These are phyloP conservation scores for Colletotrichum paranaense DNA, from an alignment of 2,329 filamentous ascomycete species.

Conservation along the genomic window DNA sequence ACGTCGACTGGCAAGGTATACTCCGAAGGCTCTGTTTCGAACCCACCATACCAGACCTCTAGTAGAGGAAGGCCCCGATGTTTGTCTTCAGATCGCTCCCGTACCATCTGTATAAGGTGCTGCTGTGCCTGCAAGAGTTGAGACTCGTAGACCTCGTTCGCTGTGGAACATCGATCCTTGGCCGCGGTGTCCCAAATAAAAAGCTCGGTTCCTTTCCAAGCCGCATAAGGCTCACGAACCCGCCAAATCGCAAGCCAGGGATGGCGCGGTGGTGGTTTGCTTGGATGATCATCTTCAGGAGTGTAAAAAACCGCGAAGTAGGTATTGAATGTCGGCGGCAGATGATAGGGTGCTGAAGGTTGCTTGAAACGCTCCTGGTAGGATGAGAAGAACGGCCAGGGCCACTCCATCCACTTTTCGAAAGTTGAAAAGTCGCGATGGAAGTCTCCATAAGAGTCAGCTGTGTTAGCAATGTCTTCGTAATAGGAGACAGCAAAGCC, in stretches of 20 bases:
- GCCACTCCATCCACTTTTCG: conserved; percentile 48
- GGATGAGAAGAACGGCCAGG: conserved; percentile 39
- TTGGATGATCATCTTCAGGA: conserved; percentile 31
- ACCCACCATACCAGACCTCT: conserved; percentile 59
- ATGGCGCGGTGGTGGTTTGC: conserved; percentile 45
- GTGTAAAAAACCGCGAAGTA: conserved; percentile 64
- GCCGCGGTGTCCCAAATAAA: conserved; percentile 64
- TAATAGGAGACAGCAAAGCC: conserved; percentile 54
- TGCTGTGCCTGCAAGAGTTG: conserved; percentile 60
- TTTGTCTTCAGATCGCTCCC: conserved; percentile 43
- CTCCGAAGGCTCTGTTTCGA: conserved; percentile 38
- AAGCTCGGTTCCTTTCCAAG: conserved; percentile 55
- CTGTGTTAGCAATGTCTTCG: conserved; percentile 47
- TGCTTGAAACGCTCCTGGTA: not conserved
- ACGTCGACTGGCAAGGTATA: conserved; percentile 52
- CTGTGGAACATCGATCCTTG: conserved; percentile 38
- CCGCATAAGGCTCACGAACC: conserved; percentile 51
- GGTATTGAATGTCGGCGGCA: conserved; percentile 43
- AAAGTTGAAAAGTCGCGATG: conserved; percentile 44
- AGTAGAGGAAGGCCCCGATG: conserved; percentile 48
- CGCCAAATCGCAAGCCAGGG: conserved; percentile 65
- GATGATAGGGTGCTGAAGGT: not conserved
- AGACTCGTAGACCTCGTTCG: conserved; percentile 39
- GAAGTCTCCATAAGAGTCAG: conserved; percentile 46
- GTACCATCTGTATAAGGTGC: conserved; percentile 52